Evolutionary conservation across 352 stramenopile genomes (phyloP).

Genomic region (Pythium brassicae): DNA sequence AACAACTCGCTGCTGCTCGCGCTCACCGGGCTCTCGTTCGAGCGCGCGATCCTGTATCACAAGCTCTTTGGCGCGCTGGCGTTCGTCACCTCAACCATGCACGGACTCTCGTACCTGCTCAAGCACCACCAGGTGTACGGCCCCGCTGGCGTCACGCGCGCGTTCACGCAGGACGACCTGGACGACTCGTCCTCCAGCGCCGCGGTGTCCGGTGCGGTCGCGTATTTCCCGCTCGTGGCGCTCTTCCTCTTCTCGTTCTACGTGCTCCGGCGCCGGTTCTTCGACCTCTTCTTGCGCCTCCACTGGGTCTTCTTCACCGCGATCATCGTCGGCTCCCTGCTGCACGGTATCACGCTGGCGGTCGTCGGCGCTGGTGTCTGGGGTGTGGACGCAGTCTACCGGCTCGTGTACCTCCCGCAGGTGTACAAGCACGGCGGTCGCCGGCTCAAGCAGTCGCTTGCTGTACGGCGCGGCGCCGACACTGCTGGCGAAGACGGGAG

Average conservation of each 20-base stretch:
- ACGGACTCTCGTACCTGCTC: constrained; percentile 40
- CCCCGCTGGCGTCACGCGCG: background rate
- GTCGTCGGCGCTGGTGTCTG: constrained; percentile 29
- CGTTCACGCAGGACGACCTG: background rate
- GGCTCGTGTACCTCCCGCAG: constrained; percentile 21
- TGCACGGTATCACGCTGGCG: constrained; percentile 35
- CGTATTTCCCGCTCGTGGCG: background rate
- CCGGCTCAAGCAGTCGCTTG: background rate
- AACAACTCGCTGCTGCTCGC: constrained; percentile 47
- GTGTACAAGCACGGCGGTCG: constrained; percentile 19
- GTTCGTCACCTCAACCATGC: constrained; percentile 29
- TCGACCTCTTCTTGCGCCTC: constrained; percentile 40
- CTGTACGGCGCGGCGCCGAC: background rate
- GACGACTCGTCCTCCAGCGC: background rate
- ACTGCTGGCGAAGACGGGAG: too few relatives aligned
- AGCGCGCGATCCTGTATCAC: constrained; percentile 50
- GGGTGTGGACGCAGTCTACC: constrained; percentile 37
- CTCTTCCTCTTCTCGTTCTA: constrained; percentile 28
- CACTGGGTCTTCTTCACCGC: constrained; percentile 52
- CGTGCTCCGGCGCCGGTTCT: constrained; percentile 41
- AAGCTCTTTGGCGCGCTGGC: constrained; percentile 30
- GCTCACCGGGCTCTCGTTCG: constrained; percentile 41
- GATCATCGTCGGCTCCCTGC: constrained; percentile 28
- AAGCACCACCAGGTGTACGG: constrained; percentile 8
- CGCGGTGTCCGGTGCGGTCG: constrained; percentile 6